Percentiles rank a stretch among this genome's conserved stretches.
Evolutionary conservation across 2,329 filamentous ascomycete species (phyloP).

Genomic region (Alternaria postmessia): DNA sequence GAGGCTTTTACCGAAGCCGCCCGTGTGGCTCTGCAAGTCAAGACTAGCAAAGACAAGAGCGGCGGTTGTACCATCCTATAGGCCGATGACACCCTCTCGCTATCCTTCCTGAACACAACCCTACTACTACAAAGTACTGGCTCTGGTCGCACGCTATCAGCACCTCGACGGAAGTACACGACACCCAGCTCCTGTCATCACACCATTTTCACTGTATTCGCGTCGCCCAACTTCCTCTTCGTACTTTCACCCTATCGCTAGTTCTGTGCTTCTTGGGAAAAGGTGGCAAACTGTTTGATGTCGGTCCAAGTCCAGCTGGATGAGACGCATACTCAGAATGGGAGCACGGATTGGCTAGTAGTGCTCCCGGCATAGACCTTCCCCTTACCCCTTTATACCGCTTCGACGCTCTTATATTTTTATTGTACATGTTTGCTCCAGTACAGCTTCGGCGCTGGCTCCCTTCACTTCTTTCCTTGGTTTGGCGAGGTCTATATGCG

Average conservation of each 20-base stretch:
- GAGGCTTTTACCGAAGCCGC: conserved; percentile 98
- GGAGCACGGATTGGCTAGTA: not conserved
- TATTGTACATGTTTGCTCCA: conserved; percentile 30
- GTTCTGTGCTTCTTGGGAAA: conserved; percentile 2
- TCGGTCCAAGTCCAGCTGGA: conserved; percentile 5
- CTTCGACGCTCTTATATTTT: conserved; percentile 21
- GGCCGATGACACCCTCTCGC: not conserved
- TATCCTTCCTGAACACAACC: conserved; percentile 15
- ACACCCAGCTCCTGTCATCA: not conserved
- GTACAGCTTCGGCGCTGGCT: conserved; percentile 19
- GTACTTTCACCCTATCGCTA: not conserved
- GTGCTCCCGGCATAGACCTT: conserved; percentile 21
- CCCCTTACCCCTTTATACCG: conserved; percentile 7
- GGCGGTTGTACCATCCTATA: conserved; percentile 50
- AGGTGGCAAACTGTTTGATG: conserved; percentile 1
- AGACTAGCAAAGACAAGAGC: conserved; percentile 59
- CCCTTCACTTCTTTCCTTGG: conserved; percentile 13
- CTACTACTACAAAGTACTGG: conserved; percentile 3
- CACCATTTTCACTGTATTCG: not conserved
- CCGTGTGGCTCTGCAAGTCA: conserved; percentile 78
- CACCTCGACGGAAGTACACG: not conserved
- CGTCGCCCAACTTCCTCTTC: not conserved
- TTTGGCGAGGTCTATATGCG: conserved; percentile 6
- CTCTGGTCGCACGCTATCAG: not conserved
- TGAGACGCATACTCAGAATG: not conserved